A percentile compares a stretch with the other conserved stretches of the same genome.
These are phyloP conservation scores for Fraxinus ornus DNA, from an alignment of 305 asterid genomes.

Conservation along the genomic window DNA sequence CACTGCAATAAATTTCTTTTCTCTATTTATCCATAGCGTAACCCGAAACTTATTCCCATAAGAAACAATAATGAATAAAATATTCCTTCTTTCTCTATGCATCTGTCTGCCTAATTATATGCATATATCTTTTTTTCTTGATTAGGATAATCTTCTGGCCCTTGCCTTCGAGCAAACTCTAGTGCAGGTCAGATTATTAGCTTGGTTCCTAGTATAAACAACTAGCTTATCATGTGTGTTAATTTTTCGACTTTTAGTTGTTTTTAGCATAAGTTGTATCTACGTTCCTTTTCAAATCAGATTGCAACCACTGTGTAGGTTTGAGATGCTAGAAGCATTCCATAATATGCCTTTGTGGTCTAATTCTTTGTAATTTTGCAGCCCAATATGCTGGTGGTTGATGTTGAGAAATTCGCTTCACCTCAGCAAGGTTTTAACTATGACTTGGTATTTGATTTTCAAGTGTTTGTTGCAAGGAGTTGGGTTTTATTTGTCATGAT, in stretches of 20 bases:
- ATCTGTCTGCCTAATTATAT: slow-evolving; percentile 8
- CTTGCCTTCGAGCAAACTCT: slow-evolving; percentile 87
- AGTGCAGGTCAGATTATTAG: slow-evolving; percentile 66
- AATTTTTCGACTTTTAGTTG: neutral
- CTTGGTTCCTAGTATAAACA: slow-evolving; percentile 1
- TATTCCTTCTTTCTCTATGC: neutral
- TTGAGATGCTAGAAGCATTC: slow-evolving; percentile 5
- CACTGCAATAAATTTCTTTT: neutral
- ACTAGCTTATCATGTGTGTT: neutral
- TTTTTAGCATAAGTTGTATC: neutral
- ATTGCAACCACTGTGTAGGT: neutral
- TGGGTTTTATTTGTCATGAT: slow-evolving; percentile 14
- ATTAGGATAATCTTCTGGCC: slow-evolving; percentile 87
- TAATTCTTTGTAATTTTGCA: slow-evolving; percentile 42
- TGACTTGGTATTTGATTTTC: slow-evolving; percentile 9
- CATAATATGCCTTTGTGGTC: slow-evolving; percentile 11
- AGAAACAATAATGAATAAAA: neutral
- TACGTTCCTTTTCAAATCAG: neutral
- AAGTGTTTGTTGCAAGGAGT: neutral
- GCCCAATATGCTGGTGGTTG: slow-evolving; percentile 99
- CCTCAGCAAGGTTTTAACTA: slow-evolving; percentile 53
- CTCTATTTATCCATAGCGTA: neutral
- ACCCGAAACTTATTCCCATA: neutral
- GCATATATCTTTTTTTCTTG: slow-evolving; percentile 20
- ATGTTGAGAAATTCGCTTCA: slow-evolving; percentile 79